These are phyloP conservation scores for Senna tora DNA, from an alignment of 306 rosid genomes.

Conservation along the genomic window DNA sequence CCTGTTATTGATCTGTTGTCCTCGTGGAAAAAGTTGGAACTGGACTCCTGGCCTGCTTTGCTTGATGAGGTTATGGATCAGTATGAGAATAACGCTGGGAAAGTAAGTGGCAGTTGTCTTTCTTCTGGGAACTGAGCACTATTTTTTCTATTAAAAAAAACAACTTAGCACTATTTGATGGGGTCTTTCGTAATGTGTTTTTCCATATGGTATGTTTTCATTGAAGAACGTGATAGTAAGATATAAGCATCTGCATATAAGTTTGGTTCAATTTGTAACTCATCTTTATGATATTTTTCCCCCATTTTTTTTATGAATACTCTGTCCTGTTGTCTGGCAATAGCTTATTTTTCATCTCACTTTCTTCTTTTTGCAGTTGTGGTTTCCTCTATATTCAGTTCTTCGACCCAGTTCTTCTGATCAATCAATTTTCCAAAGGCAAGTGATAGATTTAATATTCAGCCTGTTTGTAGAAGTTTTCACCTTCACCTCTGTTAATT, in stretches of 20 bases:
- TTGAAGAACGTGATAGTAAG: too few relatives aligned
- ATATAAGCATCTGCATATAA: too few relatives aligned
- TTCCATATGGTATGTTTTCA: too few relatives aligned
- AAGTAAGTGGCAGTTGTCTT: constrained; percentile 49
- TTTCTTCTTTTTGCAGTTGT: constrained; percentile 64
- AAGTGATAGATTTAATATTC: constrained; percentile 32
- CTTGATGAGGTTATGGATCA: constrained; percentile 81
- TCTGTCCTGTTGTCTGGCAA: background rate
- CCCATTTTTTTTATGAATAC: constrained; percentile 18
- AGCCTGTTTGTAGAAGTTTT: constrained; percentile 15
- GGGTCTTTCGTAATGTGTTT: too few relatives aligned
- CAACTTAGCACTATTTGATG: too few relatives aligned
- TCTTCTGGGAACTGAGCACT: too few relatives aligned
- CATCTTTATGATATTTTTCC: background rate
- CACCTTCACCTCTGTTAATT: background rate
- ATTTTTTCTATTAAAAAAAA: too few relatives aligned
- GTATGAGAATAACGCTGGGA: constrained; percentile 72
- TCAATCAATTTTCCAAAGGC: constrained; percentile 59
- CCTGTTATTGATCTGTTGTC: constrained; percentile 55
- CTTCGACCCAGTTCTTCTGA: constrained; percentile 44
- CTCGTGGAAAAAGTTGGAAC: constrained; percentile 80
- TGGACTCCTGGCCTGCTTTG: constrained; percentile 81
- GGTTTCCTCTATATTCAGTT: constrained; percentile 87
- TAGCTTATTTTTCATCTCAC: constrained; percentile 34
- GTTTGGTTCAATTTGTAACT: background rate